These are phyloP conservation scores for Malassezia psittaci DNA, from an alignment of 1,284 basidiomycete genomes.

Conservation along the genomic window DNA sequence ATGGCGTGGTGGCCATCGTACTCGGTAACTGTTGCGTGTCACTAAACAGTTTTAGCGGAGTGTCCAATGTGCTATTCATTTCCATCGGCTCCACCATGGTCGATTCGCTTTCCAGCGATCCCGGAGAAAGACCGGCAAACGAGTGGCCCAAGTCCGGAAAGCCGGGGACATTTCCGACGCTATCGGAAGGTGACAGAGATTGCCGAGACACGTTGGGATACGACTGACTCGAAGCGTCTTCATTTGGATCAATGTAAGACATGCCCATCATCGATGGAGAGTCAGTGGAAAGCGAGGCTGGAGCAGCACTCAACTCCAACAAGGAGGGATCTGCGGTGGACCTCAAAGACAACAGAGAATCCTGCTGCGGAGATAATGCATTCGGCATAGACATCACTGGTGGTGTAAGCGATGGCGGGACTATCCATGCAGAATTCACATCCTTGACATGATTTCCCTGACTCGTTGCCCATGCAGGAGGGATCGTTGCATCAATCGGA, in stretches of 20 bases:
- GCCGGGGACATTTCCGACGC: neutral
- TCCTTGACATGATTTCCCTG: slow-evolving; percentile 4
- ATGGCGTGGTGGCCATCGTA: slow-evolving; percentile 2
- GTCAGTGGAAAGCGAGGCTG: neutral
- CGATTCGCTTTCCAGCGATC: slow-evolving; percentile 1
- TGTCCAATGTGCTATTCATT: slow-evolving; percentile 10
- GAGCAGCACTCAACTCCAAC: slow-evolving; percentile 9
- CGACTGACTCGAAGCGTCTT: neutral
- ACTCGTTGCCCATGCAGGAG: slow-evolving; percentile 2
- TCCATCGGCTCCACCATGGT: slow-evolving; percentile 3
- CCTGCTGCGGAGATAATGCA: neutral
- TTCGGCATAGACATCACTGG: neutral
- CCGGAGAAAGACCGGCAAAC: neutral
- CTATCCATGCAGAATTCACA: slow-evolving; percentile 9
- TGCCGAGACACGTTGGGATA: no score
- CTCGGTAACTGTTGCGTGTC: slow-evolving; percentile 6
- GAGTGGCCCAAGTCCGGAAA: neutral
- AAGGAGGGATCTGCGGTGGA: slow-evolving; percentile 13
- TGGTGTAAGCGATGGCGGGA: neutral
- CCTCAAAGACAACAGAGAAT: slow-evolving; percentile 11
- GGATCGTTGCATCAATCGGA: slow-evolving; percentile 1
- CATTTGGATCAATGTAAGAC: neutral
- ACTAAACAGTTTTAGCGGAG: slow-evolving; percentile 17
- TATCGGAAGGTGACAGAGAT: neutral
- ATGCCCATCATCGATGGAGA: slow-evolving; percentile 2